Base-by-base conservation (phyloP, 352 stramenopile species). In the Globisporangium megalacanthum region DNA sequence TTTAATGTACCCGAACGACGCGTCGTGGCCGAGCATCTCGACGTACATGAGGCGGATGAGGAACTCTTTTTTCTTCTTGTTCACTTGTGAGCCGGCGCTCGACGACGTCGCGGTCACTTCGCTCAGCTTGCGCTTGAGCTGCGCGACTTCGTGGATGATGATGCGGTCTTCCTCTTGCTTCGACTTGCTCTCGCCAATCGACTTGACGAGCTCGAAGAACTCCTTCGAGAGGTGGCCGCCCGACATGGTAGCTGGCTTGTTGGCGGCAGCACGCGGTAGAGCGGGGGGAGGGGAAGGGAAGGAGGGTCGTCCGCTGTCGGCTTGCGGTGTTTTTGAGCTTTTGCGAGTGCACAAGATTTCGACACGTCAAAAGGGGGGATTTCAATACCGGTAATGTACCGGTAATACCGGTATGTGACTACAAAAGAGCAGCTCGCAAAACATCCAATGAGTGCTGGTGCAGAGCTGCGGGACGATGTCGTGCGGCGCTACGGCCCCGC, bases 111-210 rank as follows among this genome's bases (percentile, higher is more conserved):
- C 70, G 46, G 83, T 92, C 49, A 92, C 76, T 52, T 96, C 86
- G 67, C 71, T 89, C 54, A 99, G 84, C 72, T 98, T 98, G 68
- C 93, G 89, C 80, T 99, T 99, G 50, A 99, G 88, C 49, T 89
- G 83, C 49, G 75, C 73, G 41, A 99, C 86, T 77, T 99, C 96
- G 77, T 95, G 84, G 55, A 94, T 77, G 66, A 99, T 98, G 66
- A 99, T 99, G 54, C 95, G 86, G 77, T 99, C 97, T 73, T 99
- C 97, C 83, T 99, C 97, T 79, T 99, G 98, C 84, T 99, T 99
- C 19, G 95, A 98, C 77, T 99, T 99, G 74, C 89, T 98, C 83
- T 99, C 97, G 58, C 97, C 97, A 67, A 99, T 99, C 31, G 96
- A 97, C 76, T 99, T 99, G 70, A 99, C 95, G 54, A 99, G 94